phyloP scores from a whole-genome alignment of 2,329 filamentous ascomycete species.

The Zymoseptoria brevis region DNA sequence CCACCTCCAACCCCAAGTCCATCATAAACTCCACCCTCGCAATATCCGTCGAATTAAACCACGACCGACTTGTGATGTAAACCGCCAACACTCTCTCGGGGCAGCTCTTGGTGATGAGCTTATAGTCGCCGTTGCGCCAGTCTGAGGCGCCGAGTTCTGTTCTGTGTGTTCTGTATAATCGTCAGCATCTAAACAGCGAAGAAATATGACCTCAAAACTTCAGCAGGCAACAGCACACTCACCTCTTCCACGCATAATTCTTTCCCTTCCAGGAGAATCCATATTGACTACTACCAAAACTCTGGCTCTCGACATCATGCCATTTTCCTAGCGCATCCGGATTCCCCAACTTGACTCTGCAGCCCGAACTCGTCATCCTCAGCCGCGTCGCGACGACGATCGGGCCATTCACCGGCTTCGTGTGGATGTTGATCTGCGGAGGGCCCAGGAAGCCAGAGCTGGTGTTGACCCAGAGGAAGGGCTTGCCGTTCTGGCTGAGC shows the following conservation, averaged over 20 bases:
- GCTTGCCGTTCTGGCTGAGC: conserved; percentile 3
- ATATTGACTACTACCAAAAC: conserved; percentile 2
- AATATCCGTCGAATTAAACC: conserved; percentile 1
- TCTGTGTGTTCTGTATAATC: background rate
- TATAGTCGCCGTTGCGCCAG: conserved; percentile 1
- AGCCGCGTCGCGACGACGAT: conserved; percentile 2
- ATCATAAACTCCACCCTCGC: conserved; percentile 5
- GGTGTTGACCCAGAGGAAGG: conserved; percentile 2
- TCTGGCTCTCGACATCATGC: conserved; percentile 2
- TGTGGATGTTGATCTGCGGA: conserved; percentile 3
- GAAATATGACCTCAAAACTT: background rate
- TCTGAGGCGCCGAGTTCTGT: conserved; percentile 1
- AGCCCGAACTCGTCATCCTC: conserved; percentile 1
- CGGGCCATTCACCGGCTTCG: background rate
- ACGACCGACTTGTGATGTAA: conserved; percentile 1
- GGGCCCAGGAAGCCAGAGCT: conserved; percentile 2
- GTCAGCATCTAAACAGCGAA: too few relatives aligned
- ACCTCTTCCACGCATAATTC: conserved; percentile 8
- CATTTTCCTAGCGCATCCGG: conserved; percentile 3
- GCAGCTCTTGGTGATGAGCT: conserved; percentile 1
- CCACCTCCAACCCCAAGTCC: conserved; percentile 6
- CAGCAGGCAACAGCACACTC: background rate
- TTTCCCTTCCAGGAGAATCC: conserved; percentile 2
- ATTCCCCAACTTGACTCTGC: conserved; percentile 7
- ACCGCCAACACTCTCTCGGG: conserved; percentile 1